Base-by-base conservation (phyloP, 2,329 filamentous ascomycete genomes). In the Cryphonectria nitschkei region DNA sequence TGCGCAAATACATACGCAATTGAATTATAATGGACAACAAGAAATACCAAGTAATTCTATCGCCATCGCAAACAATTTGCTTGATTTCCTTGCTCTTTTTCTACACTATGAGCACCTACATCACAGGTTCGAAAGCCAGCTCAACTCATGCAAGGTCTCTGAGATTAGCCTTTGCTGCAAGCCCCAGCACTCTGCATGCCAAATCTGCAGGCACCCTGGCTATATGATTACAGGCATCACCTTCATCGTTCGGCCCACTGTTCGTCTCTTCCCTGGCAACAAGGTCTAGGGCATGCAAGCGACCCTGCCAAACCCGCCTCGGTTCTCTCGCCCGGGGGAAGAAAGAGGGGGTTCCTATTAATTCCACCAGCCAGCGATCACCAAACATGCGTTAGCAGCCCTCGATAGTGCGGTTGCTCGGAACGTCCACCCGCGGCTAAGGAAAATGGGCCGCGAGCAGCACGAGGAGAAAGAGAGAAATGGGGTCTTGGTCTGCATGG, bases 291-390 rank as follows among this genome's bases (percentile, higher is more conserved):
- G 43, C 7, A 50, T 43, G 64, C 29, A 67, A 60, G 34, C 8
- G 22, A 19, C 39, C 56, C 41, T 43, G 26, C 37, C 61, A n/a
- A 62, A n/a, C 11, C 61, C 26, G 39, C 61, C 61, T 19, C 32
- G 41, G 62, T 37, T 60, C 11, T 26, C 5, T 32, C 46, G 46
- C 19, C 37, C 22, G 39, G 54, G 66, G 37, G 37, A 37, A 37
- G 37, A 37, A 26, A 26, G 37, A 9, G 11, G 37, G 65, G 3
- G 14, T 29, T 16, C 43, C 46, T 41, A 56, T 56, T 58, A 70
- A 54, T 72, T 68, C 71, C 71, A 72, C 71, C 71, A 72, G 19
- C 69, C 65, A 72, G 68, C 62, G 64, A 26, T 32, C 71, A 61
- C 62, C 43, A 58, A 70, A 70, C 32, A 41, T 52, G 54, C 46